Conservation (phyloP, 2,329 filamentous ascomycete genomes). For the Myriosclerotinia curreyana region DNA sequence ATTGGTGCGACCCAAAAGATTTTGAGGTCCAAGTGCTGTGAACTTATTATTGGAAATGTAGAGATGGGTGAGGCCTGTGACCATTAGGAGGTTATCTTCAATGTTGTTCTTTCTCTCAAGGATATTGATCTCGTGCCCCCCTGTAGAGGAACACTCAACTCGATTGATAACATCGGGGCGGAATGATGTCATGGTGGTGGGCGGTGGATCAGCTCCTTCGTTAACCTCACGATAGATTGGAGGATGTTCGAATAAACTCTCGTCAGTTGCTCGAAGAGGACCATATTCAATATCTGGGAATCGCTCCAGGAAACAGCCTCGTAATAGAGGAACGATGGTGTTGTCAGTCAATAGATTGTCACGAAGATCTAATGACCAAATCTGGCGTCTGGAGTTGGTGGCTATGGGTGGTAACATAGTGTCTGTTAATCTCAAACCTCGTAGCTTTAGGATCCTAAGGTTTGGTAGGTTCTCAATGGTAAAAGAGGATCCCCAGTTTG, state of each 20-base stretch:
- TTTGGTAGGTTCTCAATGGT: slow-evolving; percentile 34
- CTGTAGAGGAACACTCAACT: neutral
- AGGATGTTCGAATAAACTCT: slow-evolving; percentile 40
- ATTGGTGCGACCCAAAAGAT: slow-evolving; percentile 45
- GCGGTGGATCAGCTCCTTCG: neutral
- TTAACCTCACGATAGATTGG: slow-evolving; percentile 26
- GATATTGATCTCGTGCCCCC: slow-evolving; percentile 28
- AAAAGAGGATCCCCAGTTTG: slow-evolving; percentile 37
- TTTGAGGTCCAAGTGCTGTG: slow-evolving; percentile 45
- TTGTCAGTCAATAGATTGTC: slow-evolving; percentile 52
- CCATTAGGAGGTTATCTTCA: slow-evolving; percentile 44
- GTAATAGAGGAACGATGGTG: slow-evolving; percentile 38
- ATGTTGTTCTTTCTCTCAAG: slow-evolving; percentile 35
- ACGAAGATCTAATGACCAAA: slow-evolving; percentile 58
- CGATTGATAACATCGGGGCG: neutral
- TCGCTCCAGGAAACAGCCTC: slow-evolving; percentile 30
- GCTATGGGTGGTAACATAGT: slow-evolving; percentile 40
- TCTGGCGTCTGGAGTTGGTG: slow-evolving; percentile 39
- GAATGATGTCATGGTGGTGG: neutral
- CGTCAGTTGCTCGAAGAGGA: slow-evolving; percentile 29
- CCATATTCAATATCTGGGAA: slow-evolving; percentile 1
- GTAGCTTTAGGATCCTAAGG: slow-evolving; percentile 52
- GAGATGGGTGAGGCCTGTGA: slow-evolving; percentile 51
- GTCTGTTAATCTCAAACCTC: slow-evolving; percentile 49
- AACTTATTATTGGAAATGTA: slow-evolving; percentile 51